Base-by-base conservation (phyloP, 2,329 filamentous ascomycete genomes). In the Penicillium sp. region DNA sequence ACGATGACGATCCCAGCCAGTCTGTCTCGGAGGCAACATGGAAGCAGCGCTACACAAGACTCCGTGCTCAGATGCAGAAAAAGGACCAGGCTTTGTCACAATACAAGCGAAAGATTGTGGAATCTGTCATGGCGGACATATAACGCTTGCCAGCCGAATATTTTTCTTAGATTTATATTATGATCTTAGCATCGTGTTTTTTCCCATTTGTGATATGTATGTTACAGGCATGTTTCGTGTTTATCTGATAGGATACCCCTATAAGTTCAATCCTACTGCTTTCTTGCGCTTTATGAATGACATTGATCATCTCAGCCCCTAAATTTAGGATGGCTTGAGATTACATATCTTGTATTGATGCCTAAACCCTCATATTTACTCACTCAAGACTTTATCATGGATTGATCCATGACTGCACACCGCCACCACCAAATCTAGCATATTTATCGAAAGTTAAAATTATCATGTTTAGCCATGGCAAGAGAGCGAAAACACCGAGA, bases 91-190 rank as follows among this genome's bases (percentile, higher is more conserved):
- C 73, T 22, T 54, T 76, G 28, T 67, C 69, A 1, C 65, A 74
- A 40, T 76, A 76, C 50, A 76, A 75, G 53, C 73, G 74, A 33
- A 75, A 70, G 43, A 74, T 77, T 30, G 64, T 77, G 16, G 73
- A 76, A 59, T 74, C 72, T 16, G 74, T 77, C n/a, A 76, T 77
- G 74, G 69, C 70, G 37, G 72, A 75, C 53, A 69, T 75, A 33
- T 75, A 57, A 63, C 10, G 5, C 17, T 16, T 25, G 3, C 17
- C 26, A 40, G 19, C 14, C 12, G 16, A 43, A n/a, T 22, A 30
- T 11, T 19, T 14, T 16, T 35, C 9, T 19, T 48, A n/a, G 10
- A 40, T 4, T n/a, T n/a, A 16, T 50, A 25, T 35, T 14, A 50
- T 33, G 37, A 35, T 50, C 9, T 35, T n/a, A 30, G 44, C 26